Base-by-base conservation (phyloP, 495 filamentous ascomycete genomes). In the Penicillium daleae region DNA sequence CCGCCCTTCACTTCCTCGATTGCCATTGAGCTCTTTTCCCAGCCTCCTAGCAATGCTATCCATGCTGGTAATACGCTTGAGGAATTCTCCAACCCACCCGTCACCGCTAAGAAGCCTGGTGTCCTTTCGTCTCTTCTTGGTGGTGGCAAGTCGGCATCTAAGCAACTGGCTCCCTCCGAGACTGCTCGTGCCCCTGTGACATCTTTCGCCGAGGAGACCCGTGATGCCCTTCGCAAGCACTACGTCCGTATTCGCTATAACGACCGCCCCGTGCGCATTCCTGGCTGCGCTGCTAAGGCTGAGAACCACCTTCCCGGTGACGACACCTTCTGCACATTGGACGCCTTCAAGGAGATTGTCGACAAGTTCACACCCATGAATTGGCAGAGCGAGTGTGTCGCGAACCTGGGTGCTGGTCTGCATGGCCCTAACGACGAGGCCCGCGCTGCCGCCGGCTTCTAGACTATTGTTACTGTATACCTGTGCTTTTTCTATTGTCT, bases 191-290 rank as follows among this genome's bases (percentile, higher is more conserved):
- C 68, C 9, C 73, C 74, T 21, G 65, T 79, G 17, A 46, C 65
- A 0, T 70, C 71, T 26, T 66, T 81, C 59, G 63, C 74, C 4
- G 71, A 73, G 8, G 67, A 71, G 2, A 59, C 68, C 0, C 79
- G 73, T 73, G 49, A 86, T 76, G 66, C 73, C 89, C 26, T 83
- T 85, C 57, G 87, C 80, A 72, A 73, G 2, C 92, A 97, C 77
- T 99, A 90, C 77, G 94, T 99, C n/a, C 87, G 95, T n/a, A 74
- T 99, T 58, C 84, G 93, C 57, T 98, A 95, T 74, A 98, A 99
- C 66, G 94, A 98, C 72, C 79, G 82, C 42, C 85, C 90, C 0
- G 83, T 97, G 67, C 83, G 80, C 10, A 84, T 98, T 54, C 93
- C 93, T 6, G 92, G 92, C 29, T 99, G 95, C 71, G 80, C 75